Percentiles rank a stretch among this genome's conserved stretches.
These are phyloP conservation scores for Graphilbum sp. DNA, from an alignment of 2,329 filamentous ascomycete species.

Conservation along the genomic window DNA sequence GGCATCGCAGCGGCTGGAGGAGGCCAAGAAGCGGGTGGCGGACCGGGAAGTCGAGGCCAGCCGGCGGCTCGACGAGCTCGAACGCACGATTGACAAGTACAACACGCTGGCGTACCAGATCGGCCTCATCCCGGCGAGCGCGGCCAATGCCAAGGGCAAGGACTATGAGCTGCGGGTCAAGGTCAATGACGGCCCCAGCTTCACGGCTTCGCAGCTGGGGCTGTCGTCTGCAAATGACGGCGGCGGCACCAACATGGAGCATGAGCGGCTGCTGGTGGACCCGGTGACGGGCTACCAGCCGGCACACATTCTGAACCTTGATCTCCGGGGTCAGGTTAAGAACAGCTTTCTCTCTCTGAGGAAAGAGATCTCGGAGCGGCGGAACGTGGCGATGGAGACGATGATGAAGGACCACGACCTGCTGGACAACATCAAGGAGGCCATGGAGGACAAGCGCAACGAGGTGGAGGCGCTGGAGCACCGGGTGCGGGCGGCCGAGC, in stretches of 20 bases:
- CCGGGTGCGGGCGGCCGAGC: slow-evolving; percentile 70
- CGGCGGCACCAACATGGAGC: slow-evolving; percentile 23
- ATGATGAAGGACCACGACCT: slow-evolving; percentile 93
- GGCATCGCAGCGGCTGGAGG: slow-evolving; percentile 60
- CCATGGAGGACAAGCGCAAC: slow-evolving; percentile 84
- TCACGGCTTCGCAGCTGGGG: slow-evolving; percentile 25
- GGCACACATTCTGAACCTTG: slow-evolving; percentile 72
- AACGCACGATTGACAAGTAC: slow-evolving; percentile 76
- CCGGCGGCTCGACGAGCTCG: slow-evolving; percentile 77
- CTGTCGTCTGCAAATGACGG: slow-evolving; percentile 24
- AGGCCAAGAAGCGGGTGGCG: slow-evolving; percentile 64
- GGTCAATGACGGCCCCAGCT: slow-evolving; percentile 65
- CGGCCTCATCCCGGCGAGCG: slow-evolving; percentile 70
- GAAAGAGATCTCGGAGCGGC: slow-evolving; percentile 83
- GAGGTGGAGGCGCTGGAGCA: slow-evolving; percentile 90
- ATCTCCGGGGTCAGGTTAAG: slow-evolving; percentile 71
- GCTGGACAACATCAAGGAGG: slow-evolving; percentile 87
- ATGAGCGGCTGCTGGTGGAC: slow-evolving; percentile 69
- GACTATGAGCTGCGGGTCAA: slow-evolving; percentile 75
- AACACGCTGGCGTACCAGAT: slow-evolving; percentile 92
- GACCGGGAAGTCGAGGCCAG: slow-evolving; percentile 84
- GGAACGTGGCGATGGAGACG: slow-evolving; percentile 65
- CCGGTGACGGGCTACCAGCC: slow-evolving; percentile 76
- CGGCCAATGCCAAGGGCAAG: slow-evolving; percentile 67
- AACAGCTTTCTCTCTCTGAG: slow-evolving; percentile 60